Percentiles rank a stretch among this genome's conserved stretches.
These are phyloP conservation scores for Diaporthe sp. DNA, from an alignment of 2,329 filamentous ascomycete genomes.

Conservation along the genomic window DNA sequence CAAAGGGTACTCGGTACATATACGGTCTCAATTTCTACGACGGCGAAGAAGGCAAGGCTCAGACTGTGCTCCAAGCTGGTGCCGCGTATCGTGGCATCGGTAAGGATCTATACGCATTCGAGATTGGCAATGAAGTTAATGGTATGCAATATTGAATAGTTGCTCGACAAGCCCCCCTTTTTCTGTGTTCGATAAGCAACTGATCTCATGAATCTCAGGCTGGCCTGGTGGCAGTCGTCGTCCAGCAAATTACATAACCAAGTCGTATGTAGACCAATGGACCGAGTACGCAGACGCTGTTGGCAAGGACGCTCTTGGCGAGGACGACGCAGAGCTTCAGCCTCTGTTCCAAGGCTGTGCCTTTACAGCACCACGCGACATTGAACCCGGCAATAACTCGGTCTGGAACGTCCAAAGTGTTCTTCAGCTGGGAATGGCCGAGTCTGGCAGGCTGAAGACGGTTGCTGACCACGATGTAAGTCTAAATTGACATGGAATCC, in stretches of 20 bases:
- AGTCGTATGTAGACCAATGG: conserved; percentile 32
- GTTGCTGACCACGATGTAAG: conserved; percentile 21
- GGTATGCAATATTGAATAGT: background rate
- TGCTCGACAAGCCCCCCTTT: background rate
- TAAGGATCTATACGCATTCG: conserved; percentile 22
- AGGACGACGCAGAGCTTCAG: conserved; percentile 2
- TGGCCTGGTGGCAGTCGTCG: conserved; percentile 30
- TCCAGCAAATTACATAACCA: conserved; percentile 20
- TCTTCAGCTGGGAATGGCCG: conserved; percentile 3
- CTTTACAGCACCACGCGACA: conserved; percentile 30
- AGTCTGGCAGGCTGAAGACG: conserved; percentile 9
- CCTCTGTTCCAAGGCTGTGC: conserved; percentile 34
- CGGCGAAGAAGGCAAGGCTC: background rate
- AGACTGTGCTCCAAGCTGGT: conserved; percentile 11
- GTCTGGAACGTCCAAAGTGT: conserved; percentile 33
- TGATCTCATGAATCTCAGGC: background rate
- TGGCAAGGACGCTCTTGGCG: conserved; percentile 1
- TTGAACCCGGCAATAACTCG: conserved; percentile 1
- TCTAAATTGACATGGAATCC: background rate
- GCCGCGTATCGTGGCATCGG: conserved; percentile 15
- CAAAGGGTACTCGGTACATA: conserved; percentile 13
- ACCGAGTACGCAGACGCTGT: conserved; percentile 26
- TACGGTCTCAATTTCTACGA: conserved; percentile 31
- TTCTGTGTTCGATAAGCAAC: no score
- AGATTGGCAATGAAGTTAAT: conserved; percentile 34